Percentiles rank a stretch among this genome's conserved stretches.
Conservation (phyloP, 2,329 filamentous ascomycete species). For the Lasiodiplodia citricola region DNA sequence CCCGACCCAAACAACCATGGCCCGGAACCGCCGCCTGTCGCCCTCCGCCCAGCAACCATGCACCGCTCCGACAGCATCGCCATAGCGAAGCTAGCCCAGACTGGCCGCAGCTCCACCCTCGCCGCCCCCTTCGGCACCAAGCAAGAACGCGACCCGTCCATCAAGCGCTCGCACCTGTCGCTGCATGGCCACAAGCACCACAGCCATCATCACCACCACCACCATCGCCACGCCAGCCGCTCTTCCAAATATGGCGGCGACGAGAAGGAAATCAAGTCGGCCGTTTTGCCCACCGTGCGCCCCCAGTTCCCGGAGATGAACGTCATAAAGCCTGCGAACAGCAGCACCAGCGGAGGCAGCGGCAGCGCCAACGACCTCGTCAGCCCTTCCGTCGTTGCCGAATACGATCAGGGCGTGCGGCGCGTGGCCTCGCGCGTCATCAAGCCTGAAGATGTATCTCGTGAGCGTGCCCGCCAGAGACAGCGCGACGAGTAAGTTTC, state of each 20-base stretch:
- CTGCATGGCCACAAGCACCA: constrained; percentile 35
- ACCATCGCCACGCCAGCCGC: constrained; percentile 30
- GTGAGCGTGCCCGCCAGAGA: constrained; percentile 42
- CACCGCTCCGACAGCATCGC: constrained; percentile 15
- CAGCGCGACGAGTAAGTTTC: constrained; percentile 45
- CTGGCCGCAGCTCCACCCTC: constrained; percentile 24
- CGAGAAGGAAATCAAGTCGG: constrained; percentile 44
- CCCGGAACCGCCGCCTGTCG: constrained; percentile 1
- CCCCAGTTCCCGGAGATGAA: constrained; percentile 48
- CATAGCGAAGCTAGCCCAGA: constrained; percentile 19
- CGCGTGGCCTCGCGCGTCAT: constrained; percentile 36
- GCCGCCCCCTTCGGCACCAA: constrained; percentile 23
- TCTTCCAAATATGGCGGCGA: constrained; percentile 44
- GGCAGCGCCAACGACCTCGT: background rate
- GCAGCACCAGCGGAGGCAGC: constrained; percentile 36
- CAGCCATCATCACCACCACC: constrained; percentile 33
- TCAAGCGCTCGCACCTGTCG: constrained; percentile 38
- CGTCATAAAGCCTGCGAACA: constrained; percentile 42
- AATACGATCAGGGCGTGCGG: constrained; percentile 6
- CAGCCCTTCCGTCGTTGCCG: constrained; percentile 10
- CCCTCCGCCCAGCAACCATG: constrained; percentile 17
- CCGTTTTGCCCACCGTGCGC: constrained; percentile 50
- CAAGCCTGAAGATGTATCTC: constrained; percentile 46
- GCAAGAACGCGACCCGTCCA: constrained; percentile 23
- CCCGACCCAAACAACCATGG: background rate